A percentile compares a stretch with the other conserved stretches of the same genome.
Conservation (phyloP, 2,329 filamentous ascomycete species). For the Aspergillus sp. region DNA sequence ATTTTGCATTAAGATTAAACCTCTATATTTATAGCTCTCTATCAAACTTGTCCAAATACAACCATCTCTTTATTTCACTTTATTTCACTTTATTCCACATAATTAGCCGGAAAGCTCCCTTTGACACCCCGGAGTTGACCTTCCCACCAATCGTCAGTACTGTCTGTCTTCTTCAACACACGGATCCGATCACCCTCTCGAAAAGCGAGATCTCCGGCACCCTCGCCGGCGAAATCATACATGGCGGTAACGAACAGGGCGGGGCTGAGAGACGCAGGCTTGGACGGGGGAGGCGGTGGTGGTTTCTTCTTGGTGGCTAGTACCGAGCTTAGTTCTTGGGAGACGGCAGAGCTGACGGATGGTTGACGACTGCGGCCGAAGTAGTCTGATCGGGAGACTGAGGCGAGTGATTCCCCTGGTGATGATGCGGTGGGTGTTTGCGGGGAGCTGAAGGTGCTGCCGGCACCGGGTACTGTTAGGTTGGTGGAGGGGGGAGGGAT, state of each 20-base stretch:
- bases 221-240: conserved; percentile 70
- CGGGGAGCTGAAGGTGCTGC: too few relatives aligned
- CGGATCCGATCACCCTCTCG: conserved; percentile 72
- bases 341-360: too few relatives aligned
- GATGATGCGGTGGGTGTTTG: too few relatives aligned
- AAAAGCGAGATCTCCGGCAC: conserved; percentile 67
- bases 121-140: conserved; percentile 65
- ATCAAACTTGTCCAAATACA: too few relatives aligned
- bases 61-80: too few relatives aligned
- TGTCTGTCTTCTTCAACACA: conserved; percentile 72
- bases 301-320: conserved; percentile 64
- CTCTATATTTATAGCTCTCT: too few relatives aligned
- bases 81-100: conserved; percentile 49
- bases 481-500: too few relatives aligned
- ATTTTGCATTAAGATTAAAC: too few relatives aligned
- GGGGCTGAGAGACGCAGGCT: conserved; percentile 48
- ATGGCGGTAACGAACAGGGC: conserved; percentile 62
- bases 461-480: too few relatives aligned
- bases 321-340: too few relatives aligned
- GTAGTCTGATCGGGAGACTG: conserved; percentile 33
- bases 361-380: conserved; percentile 38
- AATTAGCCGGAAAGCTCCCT: conserved; percentile 80
- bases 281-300: conserved; percentile 67
- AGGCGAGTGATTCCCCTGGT: too few relatives aligned
- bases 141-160: conserved; percentile 83